Conservation (phyloP, 257 asterid genomes). For the Solanum dulcamara region DNA sequence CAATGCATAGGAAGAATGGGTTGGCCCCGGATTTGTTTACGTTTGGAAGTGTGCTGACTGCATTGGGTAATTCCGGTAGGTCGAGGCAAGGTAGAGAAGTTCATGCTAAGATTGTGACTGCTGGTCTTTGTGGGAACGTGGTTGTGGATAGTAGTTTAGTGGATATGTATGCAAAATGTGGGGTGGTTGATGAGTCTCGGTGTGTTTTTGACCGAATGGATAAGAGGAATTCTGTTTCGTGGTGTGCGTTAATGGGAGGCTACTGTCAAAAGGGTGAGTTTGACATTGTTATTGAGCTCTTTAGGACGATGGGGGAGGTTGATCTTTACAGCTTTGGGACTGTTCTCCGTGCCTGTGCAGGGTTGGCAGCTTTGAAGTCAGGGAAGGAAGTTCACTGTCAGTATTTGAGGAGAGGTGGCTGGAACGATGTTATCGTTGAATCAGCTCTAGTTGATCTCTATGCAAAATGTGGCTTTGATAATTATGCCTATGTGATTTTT, state of each 20-base stretch:
- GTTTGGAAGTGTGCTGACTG: conserved; percentile 67
- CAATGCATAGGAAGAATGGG: conserved; percentile 29
- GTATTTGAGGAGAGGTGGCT: conserved; percentile 69
- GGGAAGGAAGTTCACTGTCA: conserved; percentile 92
- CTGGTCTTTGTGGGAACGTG: conserved; percentile 46
- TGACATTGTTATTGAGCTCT: conserved; percentile 43
- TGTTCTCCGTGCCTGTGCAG: conserved; percentile 77
- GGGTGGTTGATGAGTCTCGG: conserved; percentile 41
- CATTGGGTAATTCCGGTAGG: conserved; percentile 74
- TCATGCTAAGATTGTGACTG: conserved; percentile 34
- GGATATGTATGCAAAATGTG: conserved; percentile 78
- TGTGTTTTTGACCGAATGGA: conserved; percentile 60
- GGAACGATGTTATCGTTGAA: conserved; percentile 81
- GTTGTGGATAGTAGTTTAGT: conserved; percentile 57
- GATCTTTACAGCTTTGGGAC: conserved; percentile 70
- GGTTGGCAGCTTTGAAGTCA: conserved; percentile 52
- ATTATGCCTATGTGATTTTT: conserved; percentile 55
- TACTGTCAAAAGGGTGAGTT: conserved; percentile 58
- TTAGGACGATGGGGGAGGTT: conserved; percentile 39
- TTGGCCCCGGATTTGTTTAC: conserved; percentile 47
- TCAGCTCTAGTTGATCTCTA: conserved; percentile 85
- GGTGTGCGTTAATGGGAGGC: conserved; percentile 87
- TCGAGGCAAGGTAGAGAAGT: conserved; percentile 57
- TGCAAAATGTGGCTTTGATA: conserved; percentile 74
- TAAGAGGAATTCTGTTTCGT: conserved; percentile 59